Percentiles rank a stretch among this genome's conserved stretches.
Evolutionary conservation across 2,329 filamentous ascomycete genomes (phyloP).

Genomic region (Herpotrichia juniperi): DNA sequence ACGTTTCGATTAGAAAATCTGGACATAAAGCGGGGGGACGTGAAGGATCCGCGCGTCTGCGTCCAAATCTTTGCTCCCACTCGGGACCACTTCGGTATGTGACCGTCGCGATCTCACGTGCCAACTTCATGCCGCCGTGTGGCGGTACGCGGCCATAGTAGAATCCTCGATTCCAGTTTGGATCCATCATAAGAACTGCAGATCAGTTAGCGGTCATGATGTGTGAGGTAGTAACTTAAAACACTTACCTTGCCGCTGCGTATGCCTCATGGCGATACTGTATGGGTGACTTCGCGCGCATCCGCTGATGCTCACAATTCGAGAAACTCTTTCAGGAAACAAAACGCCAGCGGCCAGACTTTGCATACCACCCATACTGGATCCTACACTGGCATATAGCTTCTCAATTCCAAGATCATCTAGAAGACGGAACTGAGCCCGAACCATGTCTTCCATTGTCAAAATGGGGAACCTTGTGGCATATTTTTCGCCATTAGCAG

Average conservation of each 20-base stretch:
- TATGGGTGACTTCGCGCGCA: constrained; percentile 96
- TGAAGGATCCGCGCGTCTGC: constrained; percentile 81
- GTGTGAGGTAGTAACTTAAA: not conserved
- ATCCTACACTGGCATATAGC: constrained; percentile 90
- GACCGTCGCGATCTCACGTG: constrained; percentile 94
- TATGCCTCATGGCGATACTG: constrained; percentile 98
- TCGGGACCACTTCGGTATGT: constrained; percentile 96
- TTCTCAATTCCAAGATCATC: constrained; percentile 77
- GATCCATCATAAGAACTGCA: constrained; percentile 94
- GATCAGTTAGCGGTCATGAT: constrained; percentile 10
- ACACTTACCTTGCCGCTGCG: constrained; percentile 75
- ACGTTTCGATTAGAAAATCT: constrained; percentile 97
- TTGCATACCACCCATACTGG: constrained; percentile 99
- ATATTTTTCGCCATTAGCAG: constrained; percentile 84
- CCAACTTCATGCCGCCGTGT: constrained; percentile 96
- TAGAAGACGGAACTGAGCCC: constrained; percentile 88
- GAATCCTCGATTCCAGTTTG: constrained; percentile 93
- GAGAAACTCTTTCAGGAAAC: constrained; percentile 80
- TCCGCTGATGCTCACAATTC: constrained; percentile 87
- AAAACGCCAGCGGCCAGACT: constrained; percentile 85
- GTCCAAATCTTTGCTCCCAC: constrained; percentile 94
- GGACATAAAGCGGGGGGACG: constrained; percentile 94
- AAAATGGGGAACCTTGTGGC: constrained; percentile 95
- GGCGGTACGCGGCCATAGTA: constrained; percentile 85
- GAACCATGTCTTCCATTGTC: constrained; percentile 97